These are phyloP conservation scores for Clonostachys byssicola DNA, from an alignment of 2,329 filamentous ascomycete species.

Conservation along the genomic window DNA sequence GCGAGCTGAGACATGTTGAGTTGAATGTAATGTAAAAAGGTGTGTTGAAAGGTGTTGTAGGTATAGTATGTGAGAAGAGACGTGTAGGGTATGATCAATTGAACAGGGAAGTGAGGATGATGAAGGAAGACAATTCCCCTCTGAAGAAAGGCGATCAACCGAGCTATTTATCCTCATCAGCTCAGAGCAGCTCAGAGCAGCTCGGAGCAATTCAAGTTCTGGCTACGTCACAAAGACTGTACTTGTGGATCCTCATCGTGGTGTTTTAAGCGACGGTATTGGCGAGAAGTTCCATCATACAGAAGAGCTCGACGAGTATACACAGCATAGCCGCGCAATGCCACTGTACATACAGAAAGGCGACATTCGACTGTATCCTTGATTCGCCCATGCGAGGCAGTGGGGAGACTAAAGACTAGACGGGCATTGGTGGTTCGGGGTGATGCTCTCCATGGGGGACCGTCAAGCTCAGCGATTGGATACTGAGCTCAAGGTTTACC, in stretches of 20 bases:
- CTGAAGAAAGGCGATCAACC: no score
- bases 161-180: no score
- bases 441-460: background rate
- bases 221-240: constrained; percentile 1
- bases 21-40: background rate
- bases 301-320: background rate
- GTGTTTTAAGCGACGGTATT: constrained; percentile 1
- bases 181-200: no score
- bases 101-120: no score
- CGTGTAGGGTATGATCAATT: background rate
- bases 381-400: background rate
- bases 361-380: background rate
- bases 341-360: constrained; percentile 1
- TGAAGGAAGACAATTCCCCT: no score
- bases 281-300: background rate
- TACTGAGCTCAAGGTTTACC: no score
- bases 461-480: background rate
- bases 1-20: constrained; percentile 17
- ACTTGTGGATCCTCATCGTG: background rate
- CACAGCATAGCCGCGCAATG: background rate
- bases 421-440: background rate
- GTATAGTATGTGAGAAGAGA: background rate
- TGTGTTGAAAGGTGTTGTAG: background rate
- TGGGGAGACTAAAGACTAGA: background rate
- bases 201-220: background rate